phyloP scores from a whole-genome alignment of 345 rosid genomes.

The Linum trigynum region DNA sequence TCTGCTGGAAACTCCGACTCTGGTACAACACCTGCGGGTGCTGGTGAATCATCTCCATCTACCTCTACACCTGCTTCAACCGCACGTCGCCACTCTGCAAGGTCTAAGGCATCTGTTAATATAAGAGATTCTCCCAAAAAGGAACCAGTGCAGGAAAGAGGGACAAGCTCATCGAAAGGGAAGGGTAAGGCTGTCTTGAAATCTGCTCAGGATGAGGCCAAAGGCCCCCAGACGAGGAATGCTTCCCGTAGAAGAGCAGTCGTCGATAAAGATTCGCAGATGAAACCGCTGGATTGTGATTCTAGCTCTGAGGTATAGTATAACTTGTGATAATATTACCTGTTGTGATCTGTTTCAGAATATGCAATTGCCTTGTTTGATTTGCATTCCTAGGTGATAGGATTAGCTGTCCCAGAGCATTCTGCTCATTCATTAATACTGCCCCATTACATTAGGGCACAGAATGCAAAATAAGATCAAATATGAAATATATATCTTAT shows the following conservation, averaged over 20 bases:
- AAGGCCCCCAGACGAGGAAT: conserved; percentile 96
- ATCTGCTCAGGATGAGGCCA: conserved; percentile 57
- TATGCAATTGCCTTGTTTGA: neutral
- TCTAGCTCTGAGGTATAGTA: conserved; percentile 80
- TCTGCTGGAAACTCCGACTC: conserved; percentile 65
- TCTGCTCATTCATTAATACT: neutral
- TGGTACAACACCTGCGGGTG: conserved; percentile 47
- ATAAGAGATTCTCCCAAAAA: conserved; percentile 62
- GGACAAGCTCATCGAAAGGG: conserved; percentile 73
- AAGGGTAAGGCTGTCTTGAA: conserved; percentile 97
- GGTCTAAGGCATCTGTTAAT: conserved; percentile 73
- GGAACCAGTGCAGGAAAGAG: conserved; percentile 59
- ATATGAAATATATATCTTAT: too few relatives aligned
- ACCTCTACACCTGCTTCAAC: conserved; percentile 59
- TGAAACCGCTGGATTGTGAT: conserved; percentile 64
- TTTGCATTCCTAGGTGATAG: too few relatives aligned
- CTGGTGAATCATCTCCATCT: conserved; percentile 73
- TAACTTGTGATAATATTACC: neutral
- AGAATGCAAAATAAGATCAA: too few relatives aligned
- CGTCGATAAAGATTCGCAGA: conserved; percentile 61
- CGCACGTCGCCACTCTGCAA: conserved; percentile 69
- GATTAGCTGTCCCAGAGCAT: neutral
- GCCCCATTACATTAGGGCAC: too few relatives aligned
- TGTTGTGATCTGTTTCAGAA: neutral
- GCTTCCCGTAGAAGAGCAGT: conserved; percentile 80